Evolutionary conservation across 2,329 filamentous ascomycete species (phyloP).

Genomic region (Pezicula neosporulosa): DNA sequence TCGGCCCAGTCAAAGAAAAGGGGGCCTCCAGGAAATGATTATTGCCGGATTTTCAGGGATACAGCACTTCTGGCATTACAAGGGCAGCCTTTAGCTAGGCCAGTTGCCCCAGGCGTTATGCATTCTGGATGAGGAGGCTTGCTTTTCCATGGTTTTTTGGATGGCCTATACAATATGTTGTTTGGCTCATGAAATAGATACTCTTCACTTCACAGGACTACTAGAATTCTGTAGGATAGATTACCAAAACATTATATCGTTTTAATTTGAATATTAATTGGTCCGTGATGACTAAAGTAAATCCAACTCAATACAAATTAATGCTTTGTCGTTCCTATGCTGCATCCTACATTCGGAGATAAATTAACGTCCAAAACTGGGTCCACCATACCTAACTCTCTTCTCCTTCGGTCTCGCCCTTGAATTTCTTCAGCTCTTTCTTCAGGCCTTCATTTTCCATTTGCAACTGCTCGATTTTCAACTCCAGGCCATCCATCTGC

Average conservation of each 20-base stretch:
- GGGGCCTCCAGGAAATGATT: constrained; percentile 13
- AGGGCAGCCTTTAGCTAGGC: background rate
- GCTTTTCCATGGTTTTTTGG: background rate
- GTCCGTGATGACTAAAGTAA: background rate
- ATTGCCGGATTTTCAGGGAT: background rate
- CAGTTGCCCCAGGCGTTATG: too few species aligned
- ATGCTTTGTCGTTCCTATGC: background rate
- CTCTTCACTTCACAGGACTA: constrained; percentile 16
- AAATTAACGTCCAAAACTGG: background rate
- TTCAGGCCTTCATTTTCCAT: constrained; percentile 46
- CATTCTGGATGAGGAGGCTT: too few species aligned
- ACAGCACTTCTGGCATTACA: background rate
- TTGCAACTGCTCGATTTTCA: constrained; percentile 48
- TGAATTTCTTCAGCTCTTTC: constrained; percentile 30
- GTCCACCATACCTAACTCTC: background rate
- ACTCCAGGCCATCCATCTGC: constrained; percentile 54
- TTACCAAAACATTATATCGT: constrained; percentile 7
- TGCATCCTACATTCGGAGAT: background rate
- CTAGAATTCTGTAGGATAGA: constrained; percentile 27
- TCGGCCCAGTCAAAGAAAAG: constrained; percentile 25
- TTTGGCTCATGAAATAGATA: constrained; percentile 2
- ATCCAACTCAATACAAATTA: background rate
- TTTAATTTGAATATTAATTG: background rate
- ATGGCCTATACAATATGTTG: background rate
- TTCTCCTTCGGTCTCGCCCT: constrained; percentile 14